Evolutionary conservation across 1,284 basidiomycete species (phyloP).

Genomic region (Microbotryomycetes sp.): DNA sequence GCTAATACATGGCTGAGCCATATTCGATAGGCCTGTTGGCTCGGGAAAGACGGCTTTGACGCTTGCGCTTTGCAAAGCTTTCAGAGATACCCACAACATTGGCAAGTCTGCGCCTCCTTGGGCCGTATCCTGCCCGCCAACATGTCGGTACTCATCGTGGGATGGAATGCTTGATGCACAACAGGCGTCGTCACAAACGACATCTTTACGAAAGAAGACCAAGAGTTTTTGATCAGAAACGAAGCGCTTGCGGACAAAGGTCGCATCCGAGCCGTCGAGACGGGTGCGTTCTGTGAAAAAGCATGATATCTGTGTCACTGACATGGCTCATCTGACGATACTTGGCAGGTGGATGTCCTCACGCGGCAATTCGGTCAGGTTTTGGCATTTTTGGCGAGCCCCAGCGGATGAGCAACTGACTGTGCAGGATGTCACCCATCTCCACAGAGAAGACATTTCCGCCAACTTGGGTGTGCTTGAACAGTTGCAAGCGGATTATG

Average conservation of each 20-base stretch:
- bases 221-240: slow-evolving; percentile 92
- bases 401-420: not conserved
- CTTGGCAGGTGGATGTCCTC: slow-evolving; percentile 70
- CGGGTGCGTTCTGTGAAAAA: slow-evolving; percentile 48
- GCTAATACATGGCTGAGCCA: not conserved
- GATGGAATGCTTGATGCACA: not conserved
- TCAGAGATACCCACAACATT: slow-evolving; percentile 81
- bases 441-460: slow-evolving; percentile 76
- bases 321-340: not conserved
- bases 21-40: slow-evolving; percentile 56
- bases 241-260: slow-evolving; percentile 66
- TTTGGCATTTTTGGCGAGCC: slow-evolving; percentile 8
- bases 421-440: not conserved
- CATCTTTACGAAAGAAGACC: slow-evolving; percentile 91
- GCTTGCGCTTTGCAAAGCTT: slow-evolving; percentile 76
- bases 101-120: slow-evolving; percentile 48
- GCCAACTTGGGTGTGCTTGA: slow-evolving; percentile 95
- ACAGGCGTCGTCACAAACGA: slow-evolving; percentile 90
- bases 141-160: not conserved
- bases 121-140: slow-evolving; percentile 20
- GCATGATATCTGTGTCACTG: too few species aligned
- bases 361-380: slow-evolving; percentile 70
- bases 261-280: slow-evolving; percentile 93
- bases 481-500: slow-evolving; percentile 76
- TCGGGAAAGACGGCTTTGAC: slow-evolving; percentile 96